A percentile compares a stretch with the other conserved stretches of the same genome.
Conservation (phyloP, 352 stramenopile species). For the Phytophthora tubulina region DNA sequence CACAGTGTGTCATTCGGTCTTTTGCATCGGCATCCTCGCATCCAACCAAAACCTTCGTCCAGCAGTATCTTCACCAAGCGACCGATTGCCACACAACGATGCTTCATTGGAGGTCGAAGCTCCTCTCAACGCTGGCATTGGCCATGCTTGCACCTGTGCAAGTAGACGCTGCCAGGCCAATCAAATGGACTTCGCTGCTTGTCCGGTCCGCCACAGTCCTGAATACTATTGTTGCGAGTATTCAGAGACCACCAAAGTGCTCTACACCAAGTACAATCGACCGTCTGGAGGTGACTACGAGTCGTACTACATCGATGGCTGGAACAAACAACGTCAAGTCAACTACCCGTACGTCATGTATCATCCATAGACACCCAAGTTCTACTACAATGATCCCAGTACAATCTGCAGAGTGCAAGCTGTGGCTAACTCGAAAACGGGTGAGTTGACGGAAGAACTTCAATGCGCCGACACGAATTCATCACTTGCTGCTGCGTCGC, state of each 20-base stretch:
- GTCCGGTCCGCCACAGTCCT: conserved; percentile 43
- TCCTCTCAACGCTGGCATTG: conserved; percentile 15
- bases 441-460: conserved; percentile 38
- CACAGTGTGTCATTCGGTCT: not conserved
- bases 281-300: conserved; percentile 41
- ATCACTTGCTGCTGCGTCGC: conserved; percentile 39
- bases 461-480: conserved; percentile 46
- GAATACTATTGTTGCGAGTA: conserved; percentile 53
- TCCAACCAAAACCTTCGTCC: not conserved
- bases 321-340: conserved; percentile 44
- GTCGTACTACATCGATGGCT: conserved; percentile 45
- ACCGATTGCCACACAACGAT: conserved; percentile 11
- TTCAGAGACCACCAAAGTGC: conserved; percentile 32
- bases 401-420: conserved; percentile 44
- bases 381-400: conserved; percentile 46
- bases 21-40: not conserved
- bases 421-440: conserved; percentile 31
- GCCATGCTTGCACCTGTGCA: conserved; percentile 15
- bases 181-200: conserved; percentile 45
- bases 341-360: conserved; percentile 51
- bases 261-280: conserved; percentile 50
- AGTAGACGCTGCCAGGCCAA: conserved; percentile 28
- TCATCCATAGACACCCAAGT: conserved; percentile 41
- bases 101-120: conserved; percentile 17
- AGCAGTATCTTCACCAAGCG: not conserved